Evolutionary conservation across 352 stramenopile genomes (phyloP), one percentile per base, ranked within the genome.

Genomic region (Phytophthora sojae): DNA sequence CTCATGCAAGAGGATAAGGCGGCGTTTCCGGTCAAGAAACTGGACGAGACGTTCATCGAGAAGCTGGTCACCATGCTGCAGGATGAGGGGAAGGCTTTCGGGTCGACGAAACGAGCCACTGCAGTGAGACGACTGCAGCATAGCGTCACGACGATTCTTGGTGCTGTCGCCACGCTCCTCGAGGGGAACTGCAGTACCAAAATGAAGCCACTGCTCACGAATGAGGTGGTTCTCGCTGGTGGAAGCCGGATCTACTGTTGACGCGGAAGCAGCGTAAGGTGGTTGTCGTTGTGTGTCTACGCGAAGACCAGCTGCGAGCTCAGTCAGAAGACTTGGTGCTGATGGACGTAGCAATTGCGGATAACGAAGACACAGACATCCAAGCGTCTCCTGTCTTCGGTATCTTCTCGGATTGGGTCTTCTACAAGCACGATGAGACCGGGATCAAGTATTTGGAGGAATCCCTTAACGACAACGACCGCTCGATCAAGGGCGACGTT

Each of bases 401-500:
- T 25, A 8, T 61, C 21, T 61, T 61, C 35, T 61, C 35, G 17
- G 55, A 61, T 23, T 61, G 54, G 54, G 17, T 60, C 54, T 50
- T 60, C 19, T 60, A 50, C 54, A 49, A 49, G 32, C 30, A 61
- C 35, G 55, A 61, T 21, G 19, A 61, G 32, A 37, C 54, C 21
- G 54, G 54, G 15, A 50, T 61, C 19, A 61, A 51, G 54, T 45
- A 29, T 47, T 61, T 61, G 21, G 55, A 61, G 14, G 55, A 60
- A n/a, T 60, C 54, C 1, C 32, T 60, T 17, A 61, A 61, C 35
- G 55, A 61, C 55, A 49, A 49, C 19, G 32, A 60, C n/a, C 54
- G 54, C 15, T 60, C 54, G 11, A 45, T 60, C 54, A 60, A 60
- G 19, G 42, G 12, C 15, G 54, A 60, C 11, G 19, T 60, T 60